phyloP scores from a whole-genome alignment of 345 rosid species.

The Schrenkiella parvula region DNA sequence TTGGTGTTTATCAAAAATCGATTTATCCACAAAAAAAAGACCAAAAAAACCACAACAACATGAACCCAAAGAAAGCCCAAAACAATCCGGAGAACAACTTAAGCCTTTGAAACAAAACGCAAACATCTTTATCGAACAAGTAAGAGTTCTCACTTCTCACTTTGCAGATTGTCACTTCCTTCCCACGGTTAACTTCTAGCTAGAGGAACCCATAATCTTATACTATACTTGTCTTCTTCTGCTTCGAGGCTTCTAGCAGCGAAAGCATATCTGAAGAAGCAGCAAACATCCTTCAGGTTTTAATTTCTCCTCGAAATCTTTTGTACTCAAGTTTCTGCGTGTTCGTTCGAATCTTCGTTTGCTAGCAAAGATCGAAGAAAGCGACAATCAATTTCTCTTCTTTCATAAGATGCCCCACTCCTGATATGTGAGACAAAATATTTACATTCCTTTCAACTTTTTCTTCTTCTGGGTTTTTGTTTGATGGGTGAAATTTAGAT shows the following conservation, averaged over 20 bases:
- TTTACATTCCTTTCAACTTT: neutral
- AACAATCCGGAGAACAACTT: neutral
- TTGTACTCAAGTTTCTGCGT: neutral
- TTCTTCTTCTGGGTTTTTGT: neutral
- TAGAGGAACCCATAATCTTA: neutral
- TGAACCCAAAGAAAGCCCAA: slow-evolving; percentile 8
- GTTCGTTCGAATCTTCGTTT: neutral
- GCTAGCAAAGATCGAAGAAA: neutral
- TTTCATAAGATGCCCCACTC: neutral
- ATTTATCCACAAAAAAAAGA: no score
- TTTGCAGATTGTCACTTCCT: neutral
- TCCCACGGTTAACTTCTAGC: neutral
- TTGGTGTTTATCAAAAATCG: no score
- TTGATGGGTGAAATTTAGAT: neutral
- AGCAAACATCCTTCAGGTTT: slow-evolving; percentile 18
- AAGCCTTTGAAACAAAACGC: neutral
- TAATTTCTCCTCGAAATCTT: neutral
- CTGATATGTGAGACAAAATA: neutral
- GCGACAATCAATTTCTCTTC: neutral
- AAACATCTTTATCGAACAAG: neutral
- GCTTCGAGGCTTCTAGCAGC: neutral
- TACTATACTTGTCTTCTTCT: neutral
- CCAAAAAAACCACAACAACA: neutral
- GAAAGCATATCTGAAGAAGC: slow-evolving; percentile 4
- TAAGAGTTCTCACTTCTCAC: neutral